Evolutionary conservation across 1,139 yeast genomes (phyloP).

Genomic region (Nematodospora anomalae): DNA sequence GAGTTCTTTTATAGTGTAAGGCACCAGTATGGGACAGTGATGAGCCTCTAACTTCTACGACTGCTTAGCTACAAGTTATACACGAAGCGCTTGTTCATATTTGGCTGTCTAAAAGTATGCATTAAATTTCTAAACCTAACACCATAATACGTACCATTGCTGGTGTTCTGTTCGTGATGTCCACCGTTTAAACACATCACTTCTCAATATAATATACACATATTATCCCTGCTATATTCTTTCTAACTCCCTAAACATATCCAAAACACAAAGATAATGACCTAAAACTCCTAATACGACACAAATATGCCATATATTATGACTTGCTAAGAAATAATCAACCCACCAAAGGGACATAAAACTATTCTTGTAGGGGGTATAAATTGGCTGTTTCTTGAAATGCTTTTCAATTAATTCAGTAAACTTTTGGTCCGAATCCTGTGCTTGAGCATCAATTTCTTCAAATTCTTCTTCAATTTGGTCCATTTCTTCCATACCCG

Average conservation of each 20-base stretch:
- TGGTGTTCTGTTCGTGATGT: too few species aligned
- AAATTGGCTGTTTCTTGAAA: conserved; percentile 52
- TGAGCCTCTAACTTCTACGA: too few species aligned
- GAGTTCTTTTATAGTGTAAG: too few species aligned
- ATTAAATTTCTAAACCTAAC: too few species aligned
- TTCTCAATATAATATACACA: too few species aligned
- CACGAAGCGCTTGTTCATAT: too few species aligned
- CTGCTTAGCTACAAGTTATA: too few species aligned
- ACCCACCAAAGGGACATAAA: conserved; percentile 83
- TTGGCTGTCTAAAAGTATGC: too few species aligned
- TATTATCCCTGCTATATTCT: background rate
- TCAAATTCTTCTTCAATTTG: conserved; percentile 39
- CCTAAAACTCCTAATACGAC: conserved; percentile 87
- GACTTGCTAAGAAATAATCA: conserved; percentile 73
- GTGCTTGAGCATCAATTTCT: conserved; percentile 15
- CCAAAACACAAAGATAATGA: conserved; percentile 75
- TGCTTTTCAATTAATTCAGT: conserved; percentile 47
- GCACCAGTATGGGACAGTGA: too few species aligned
- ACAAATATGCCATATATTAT: conserved; percentile 90
- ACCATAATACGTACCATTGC: too few species aligned
- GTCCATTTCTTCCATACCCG: conserved; percentile 48
- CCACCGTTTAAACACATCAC: too few species aligned
- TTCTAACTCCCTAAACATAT: conserved; percentile 48
- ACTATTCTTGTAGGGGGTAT: conserved; percentile 43
- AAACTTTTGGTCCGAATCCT: conserved; percentile 25